phyloP scores from a whole-genome alignment of 2,329 filamentous ascomycete species.

The Nemania diffusa region DNA sequence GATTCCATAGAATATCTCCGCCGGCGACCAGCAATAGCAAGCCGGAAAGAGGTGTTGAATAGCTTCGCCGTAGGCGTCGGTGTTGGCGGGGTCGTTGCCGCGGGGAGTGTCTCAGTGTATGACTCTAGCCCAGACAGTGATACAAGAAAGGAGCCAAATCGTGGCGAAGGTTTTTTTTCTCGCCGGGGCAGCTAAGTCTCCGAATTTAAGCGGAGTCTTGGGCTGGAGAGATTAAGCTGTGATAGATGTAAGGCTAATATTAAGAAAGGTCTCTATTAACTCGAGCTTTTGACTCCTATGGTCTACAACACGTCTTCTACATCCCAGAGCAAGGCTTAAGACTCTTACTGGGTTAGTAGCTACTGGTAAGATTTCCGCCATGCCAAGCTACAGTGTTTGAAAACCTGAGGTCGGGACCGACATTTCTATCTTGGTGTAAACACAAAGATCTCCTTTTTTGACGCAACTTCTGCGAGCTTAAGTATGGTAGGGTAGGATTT shows the following conservation, averaged over 20 bases:
- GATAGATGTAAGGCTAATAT: not conserved
- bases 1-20: constrained; percentile 15
- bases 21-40: constrained; percentile 12
- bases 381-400: not conserved
- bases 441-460: not conserved
- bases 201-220: constrained; percentile 9
- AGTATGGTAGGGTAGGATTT: constrained; percentile 1
- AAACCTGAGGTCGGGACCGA: not conserved
- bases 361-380: constrained; percentile 3
- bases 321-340: not conserved
- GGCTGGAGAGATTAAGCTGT: not conserved
- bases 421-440: not conserved
- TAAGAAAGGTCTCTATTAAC: constrained; percentile 10
- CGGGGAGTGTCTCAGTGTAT: constrained; percentile 14
- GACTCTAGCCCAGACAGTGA: not conserved
- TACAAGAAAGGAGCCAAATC: constrained; percentile 7
- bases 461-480: constrained; percentile 11
- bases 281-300: not conserved
- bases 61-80: constrained; percentile 9
- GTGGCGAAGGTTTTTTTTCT: constrained; percentile 8
- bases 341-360: not conserved
- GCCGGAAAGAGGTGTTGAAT: not conserved
- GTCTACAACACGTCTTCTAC: not conserved
- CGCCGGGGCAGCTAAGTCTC: constrained; percentile 9
- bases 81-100: not conserved